Base-by-base conservation (phyloP, 352 stramenopile species). In the Phytophthora ramorum region DNA sequence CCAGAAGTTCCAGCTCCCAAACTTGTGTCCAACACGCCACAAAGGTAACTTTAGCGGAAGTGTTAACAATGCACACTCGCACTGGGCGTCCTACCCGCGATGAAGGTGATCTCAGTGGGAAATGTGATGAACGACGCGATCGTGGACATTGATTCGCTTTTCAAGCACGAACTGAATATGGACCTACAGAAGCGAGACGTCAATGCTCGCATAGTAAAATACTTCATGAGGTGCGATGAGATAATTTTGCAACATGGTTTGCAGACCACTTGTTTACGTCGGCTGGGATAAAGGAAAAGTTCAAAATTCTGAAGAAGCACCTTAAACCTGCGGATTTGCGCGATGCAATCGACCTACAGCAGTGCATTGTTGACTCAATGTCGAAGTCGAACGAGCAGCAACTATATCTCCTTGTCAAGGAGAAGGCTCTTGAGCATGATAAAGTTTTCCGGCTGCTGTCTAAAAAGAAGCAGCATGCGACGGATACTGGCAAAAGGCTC, bases 171-270 rank as follows among this genome's bases (percentile, higher is more conserved):
- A 13, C 48, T 76, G 52, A 73, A 59, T 20, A 66, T 69, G 51
- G 26, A 65, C 13, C 13, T 72, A 10, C 60, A 40, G 8, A 48
- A 79, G 26, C 50, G 3, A 17, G 58, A 79, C 28, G 66, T 70
- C 1, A 75, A 67, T 20, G 60, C 56, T 1, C 50, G 60, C 8
- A 37, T 72, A 1, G 26, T 72, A 0, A 69, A 75, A 6, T 65
- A 73, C 20, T 75, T 73, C 54, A 49, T 41, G 47, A 20, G 12
- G 2, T 73, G 35, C n/a, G 58, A 69, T 14, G 46, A 76, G 2
- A 56, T 76, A 10, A 64, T 79, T 4, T 0, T 56, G 19, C 16
- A 71, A 13, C 14, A 73, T 49, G 62, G 58, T 6, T n/a, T 78
- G 3, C 16, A 13, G 1, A 50, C 32, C 12, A 66, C 32, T 19